Evolutionary conservation across 75 land plant genomes (phyloP).

Genomic region (Picea sitchensis): DNA sequence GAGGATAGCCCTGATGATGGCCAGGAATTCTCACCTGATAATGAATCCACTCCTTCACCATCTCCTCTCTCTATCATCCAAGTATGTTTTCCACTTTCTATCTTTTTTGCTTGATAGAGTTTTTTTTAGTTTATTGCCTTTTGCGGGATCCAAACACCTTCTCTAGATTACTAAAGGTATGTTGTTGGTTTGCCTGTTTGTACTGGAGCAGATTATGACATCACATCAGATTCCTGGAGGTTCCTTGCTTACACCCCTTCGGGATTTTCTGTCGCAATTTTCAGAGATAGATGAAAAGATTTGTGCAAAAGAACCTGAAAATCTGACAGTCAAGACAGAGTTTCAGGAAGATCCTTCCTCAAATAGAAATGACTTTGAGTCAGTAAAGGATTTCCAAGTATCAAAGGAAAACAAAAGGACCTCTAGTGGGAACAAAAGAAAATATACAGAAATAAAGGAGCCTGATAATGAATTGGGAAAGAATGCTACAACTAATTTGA

Average conservation of each 20-base stretch:
- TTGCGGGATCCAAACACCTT: too few relatives aligned
- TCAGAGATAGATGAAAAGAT: slow-evolving; percentile 22
- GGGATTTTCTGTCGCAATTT: slow-evolving; percentile 34
- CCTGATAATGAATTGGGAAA: slow-evolving; percentile 8
- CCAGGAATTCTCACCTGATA: slow-evolving; percentile 25
- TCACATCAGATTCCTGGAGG: slow-evolving; percentile 53
- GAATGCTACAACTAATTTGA: slow-evolving; percentile 8
- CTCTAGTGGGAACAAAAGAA: slow-evolving; percentile 14
- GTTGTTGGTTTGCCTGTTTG: slow-evolving; percentile 3
- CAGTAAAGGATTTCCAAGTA: slow-evolving; percentile 12
- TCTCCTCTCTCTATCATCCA: slow-evolving; percentile 60
- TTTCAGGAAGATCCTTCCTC: background rate
- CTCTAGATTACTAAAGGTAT: background rate
- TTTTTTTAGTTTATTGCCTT: background rate
- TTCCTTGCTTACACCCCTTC: slow-evolving; percentile 70
- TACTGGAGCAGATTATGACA: slow-evolving; percentile 68
- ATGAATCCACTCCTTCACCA: slow-evolving; percentile 29
- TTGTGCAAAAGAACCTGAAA: background rate
- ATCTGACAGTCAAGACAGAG: background rate
- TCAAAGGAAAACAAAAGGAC: slow-evolving; percentile 14
- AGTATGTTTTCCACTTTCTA: slow-evolving; percentile 23
- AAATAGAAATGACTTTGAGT: slow-evolving; percentile 8
- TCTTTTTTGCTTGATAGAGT: background rate
- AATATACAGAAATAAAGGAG: slow-evolving; percentile 4
- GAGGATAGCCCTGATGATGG: slow-evolving; percentile 53